These are phyloP conservation scores for Hysterium pulicare DNA, from an alignment of 2,329 filamentous ascomycete genomes.

Conservation along the genomic window DNA sequence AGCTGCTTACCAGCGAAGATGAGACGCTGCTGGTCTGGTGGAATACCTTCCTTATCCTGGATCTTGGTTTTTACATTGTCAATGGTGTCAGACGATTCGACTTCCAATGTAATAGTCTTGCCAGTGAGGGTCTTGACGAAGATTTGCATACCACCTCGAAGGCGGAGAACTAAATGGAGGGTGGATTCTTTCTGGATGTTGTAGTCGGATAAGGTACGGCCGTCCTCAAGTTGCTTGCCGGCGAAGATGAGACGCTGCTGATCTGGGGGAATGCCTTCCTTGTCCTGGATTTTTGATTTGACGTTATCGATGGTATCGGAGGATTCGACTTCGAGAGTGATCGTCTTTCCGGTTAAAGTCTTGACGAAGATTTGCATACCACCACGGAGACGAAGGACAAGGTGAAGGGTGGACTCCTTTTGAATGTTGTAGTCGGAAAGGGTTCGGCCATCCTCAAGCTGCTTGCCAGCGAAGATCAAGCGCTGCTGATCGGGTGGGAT, in stretches of 20 bases:
- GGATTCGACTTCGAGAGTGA: slow-evolving; percentile 64
- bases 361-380: slow-evolving; percentile 63
- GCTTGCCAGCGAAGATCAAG: slow-evolving; percentile 57
- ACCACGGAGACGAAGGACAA: slow-evolving; percentile 70
- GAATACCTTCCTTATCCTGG: slow-evolving; percentile 73
- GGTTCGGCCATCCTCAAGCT: slow-evolving; percentile 56
- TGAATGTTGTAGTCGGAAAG: slow-evolving; percentile 56
- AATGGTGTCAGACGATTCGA: slow-evolving; percentile 85
- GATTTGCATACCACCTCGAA: slow-evolving; percentile 72
- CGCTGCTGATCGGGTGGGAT: slow-evolving; percentile 59
- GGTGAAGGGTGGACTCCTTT: slow-evolving; percentile 66
- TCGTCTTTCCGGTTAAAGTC: slow-evolving; percentile 61
- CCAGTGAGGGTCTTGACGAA: slow-evolving; percentile 62
- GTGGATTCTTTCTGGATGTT: slow-evolving; percentile 95
- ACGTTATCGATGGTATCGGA: slow-evolving; percentile 94
- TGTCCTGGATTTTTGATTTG: slow-evolving; percentile 96
- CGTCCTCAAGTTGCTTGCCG: slow-evolving; percentile 94
- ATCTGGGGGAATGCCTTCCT: slow-evolving; percentile 94
- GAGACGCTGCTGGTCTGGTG: slow-evolving; percentile 88
- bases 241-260: slow-evolving; percentile 96
- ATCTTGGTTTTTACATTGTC: slow-evolving; percentile 96
- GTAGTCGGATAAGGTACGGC: slow-evolving; percentile 85
- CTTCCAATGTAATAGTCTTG: slow-evolving; percentile 92
- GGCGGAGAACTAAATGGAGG: slow-evolving; percentile 79
- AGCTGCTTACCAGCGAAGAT: slow-evolving; percentile 94